Evolutionary conservation across 23 red algal species (phyloP).

Genomic region (Agarophyton chilense): DNA sequence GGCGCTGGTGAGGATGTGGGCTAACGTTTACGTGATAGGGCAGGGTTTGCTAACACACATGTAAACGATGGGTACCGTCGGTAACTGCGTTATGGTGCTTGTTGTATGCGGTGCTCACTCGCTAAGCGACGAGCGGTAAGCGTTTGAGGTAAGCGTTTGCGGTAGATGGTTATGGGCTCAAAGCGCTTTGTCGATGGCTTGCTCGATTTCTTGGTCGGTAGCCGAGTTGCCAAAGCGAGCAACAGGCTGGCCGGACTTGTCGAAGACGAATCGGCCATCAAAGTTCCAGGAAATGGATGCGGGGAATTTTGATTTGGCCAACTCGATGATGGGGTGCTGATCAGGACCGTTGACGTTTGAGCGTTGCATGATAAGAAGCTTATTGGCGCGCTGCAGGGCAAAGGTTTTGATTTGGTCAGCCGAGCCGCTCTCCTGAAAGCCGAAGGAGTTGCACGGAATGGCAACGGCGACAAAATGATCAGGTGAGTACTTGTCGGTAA

Average conservation of each 20-base stretch:
- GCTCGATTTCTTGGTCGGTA: conserved; percentile 37
- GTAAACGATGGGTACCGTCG: no score
- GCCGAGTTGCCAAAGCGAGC: conserved; percentile 66
- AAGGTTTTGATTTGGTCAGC: conserved; percentile 81
- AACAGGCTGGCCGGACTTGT: conserved; percentile 46
- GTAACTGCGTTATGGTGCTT: no score
- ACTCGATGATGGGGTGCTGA: conserved; percentile 52
- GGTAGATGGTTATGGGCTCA: no score
- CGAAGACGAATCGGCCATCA: conserved; percentile 68
- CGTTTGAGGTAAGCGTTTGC: no score
- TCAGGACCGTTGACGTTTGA: conserved; percentile 53
- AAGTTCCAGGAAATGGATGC: conserved; percentile 72
- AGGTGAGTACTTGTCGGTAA: conserved; percentile 52
- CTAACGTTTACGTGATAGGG: no score
- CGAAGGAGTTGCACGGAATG: conserved; percentile 77
- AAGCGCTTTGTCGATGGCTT: conserved; percentile 59
- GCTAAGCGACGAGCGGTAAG: not conserved
- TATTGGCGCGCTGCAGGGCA: conserved; percentile 11
- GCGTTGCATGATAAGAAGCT: conserved; percentile 54
- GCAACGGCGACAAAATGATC: conserved; percentile 48
- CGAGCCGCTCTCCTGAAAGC: conserved; percentile 60
- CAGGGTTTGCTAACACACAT: no score
- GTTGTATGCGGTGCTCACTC: no score
- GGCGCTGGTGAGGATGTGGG: no score
- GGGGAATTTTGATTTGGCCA: conserved; percentile 54